Conservation (phyloP, 495 filamentous ascomycete species). For the Hypoxylon intermedium region DNA sequence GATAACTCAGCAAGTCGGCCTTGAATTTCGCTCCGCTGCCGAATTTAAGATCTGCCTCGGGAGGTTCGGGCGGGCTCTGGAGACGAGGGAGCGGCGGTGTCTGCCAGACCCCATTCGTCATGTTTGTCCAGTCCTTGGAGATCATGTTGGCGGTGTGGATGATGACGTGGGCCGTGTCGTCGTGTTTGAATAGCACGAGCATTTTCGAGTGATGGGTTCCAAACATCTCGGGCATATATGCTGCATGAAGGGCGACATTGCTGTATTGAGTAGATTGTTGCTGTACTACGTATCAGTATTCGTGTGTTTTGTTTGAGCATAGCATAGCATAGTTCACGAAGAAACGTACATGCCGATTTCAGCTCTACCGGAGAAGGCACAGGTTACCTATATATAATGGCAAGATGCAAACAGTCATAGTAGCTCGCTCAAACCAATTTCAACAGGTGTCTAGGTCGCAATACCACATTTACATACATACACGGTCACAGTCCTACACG, state of each 20-base stretch:
- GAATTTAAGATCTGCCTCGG: slow-evolving; percentile 32
- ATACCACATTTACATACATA: too few relatives aligned
- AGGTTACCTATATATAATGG: too few relatives aligned
- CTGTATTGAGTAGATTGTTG: slow-evolving; percentile 64
- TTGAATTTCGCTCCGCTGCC: slow-evolving; percentile 78
- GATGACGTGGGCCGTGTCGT: slow-evolving; percentile 77
- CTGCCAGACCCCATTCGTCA: slow-evolving; percentile 85
- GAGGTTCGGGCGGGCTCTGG: background rate
- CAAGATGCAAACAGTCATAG: too few relatives aligned
- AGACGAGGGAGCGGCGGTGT: slow-evolving; percentile 72
- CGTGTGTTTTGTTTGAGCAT: background rate
- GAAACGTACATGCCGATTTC: too few relatives aligned
- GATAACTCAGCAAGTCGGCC: slow-evolving; percentile 74
- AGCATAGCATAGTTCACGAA: too few relatives aligned
- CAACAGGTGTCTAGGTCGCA: too few relatives aligned
- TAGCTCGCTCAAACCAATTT: too few relatives aligned
- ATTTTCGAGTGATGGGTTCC: slow-evolving; percentile 86
- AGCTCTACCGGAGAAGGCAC: too few relatives aligned
- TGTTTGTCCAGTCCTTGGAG: slow-evolving; percentile 80
- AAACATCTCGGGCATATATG: slow-evolving; percentile 84
- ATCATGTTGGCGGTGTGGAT: slow-evolving; percentile 96
- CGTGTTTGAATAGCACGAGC: slow-evolving; percentile 80
- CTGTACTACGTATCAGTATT: slow-evolving; percentile 40
- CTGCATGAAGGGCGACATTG: slow-evolving; percentile 75
- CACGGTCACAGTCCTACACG: too few relatives aligned